Evolutionary conservation across 192 early-diverging fungal genomes (phyloP).

Genomic region (Podila horticola): DNA sequence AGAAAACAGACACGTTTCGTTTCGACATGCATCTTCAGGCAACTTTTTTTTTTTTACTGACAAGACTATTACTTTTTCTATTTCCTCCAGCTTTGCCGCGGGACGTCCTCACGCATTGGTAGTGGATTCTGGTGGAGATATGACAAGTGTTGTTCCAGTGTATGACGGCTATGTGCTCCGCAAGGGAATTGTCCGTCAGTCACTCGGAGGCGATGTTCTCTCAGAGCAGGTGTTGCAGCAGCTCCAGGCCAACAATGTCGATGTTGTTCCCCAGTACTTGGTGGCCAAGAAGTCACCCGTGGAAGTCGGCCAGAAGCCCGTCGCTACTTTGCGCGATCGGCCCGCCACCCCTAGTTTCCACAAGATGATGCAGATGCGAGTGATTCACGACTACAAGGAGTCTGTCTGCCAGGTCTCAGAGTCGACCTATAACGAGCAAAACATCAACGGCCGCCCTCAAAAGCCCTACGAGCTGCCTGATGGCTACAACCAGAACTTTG

Average conservation of each 20-base stretch:
- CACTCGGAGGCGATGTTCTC: constrained; percentile 85
- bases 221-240: constrained; percentile 78
- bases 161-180: constrained; percentile 96
- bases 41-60: too few species aligned
- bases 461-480: constrained; percentile 96
- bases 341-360: constrained; percentile 77
- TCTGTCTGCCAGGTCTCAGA: constrained; percentile 89
- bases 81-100: constrained; percentile 78
- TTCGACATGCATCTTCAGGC: neutral
- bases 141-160: constrained; percentile 94
- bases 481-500: constrained; percentile 89
- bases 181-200: constrained; percentile 80
- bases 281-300: constrained; percentile 81
- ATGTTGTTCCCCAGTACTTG: constrained; percentile 86
- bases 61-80: neutral
- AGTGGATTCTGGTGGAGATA: constrained; percentile 90
- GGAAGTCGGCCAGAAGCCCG: constrained; percentile 74
- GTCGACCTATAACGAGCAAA: constrained; percentile 69
- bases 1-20: constrained; percentile 13
- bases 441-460: constrained; percentile 69
- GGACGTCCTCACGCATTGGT: constrained; percentile 91
- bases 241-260: constrained; percentile 64
- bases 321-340: constrained; percentile 60
- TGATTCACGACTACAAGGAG: constrained; percentile 95
- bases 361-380: constrained; percentile 76